phyloP scores from a whole-genome alignment of 2,329 filamentous ascomycete species.

The Beauveria caledonica region DNA sequence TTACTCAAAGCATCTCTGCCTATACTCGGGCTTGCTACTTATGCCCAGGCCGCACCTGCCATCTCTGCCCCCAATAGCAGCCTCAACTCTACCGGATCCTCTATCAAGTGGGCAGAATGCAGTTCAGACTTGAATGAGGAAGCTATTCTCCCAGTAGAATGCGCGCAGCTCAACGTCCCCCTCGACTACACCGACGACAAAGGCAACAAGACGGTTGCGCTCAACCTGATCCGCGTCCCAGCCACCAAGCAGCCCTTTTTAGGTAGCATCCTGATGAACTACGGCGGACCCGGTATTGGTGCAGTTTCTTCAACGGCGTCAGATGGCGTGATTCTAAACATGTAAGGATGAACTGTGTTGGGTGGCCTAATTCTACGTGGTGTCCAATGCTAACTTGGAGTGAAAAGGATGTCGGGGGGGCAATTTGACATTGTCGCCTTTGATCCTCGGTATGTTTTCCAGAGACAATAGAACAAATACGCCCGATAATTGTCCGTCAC shows the following conservation, averaged over 20 bases:
- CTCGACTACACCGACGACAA: slow-evolving; percentile 14
- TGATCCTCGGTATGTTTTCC: slow-evolving; percentile 19
- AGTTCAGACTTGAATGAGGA: not conserved
- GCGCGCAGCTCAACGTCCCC: slow-evolving; percentile 14
- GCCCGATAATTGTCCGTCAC: not conserved
- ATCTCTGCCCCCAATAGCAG: not conserved
- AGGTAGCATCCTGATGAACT: slow-evolving; percentile 25
- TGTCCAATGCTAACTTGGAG: not conserved
- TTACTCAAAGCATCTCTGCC: not conserved
- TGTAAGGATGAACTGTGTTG: not conserved
- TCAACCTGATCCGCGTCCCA: slow-evolving; percentile 9
- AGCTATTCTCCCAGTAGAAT: slow-evolving; percentile 10
- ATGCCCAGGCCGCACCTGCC: not conserved
- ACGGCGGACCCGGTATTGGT: slow-evolving; percentile 18
- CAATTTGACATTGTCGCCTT: slow-evolving; percentile 21
- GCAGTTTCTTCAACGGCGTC: not conserved
- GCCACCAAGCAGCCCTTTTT: slow-evolving; percentile 16
- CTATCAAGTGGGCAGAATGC: not conserved
- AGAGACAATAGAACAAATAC: not conserved
- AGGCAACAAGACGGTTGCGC: slow-evolving; percentile 7
- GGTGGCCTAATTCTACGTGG: too few species aligned
- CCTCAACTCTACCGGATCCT: not conserved
- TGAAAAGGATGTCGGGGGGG: slow-evolving; percentile 19
- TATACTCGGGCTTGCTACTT: not conserved
- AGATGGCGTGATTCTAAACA: not conserved